These are phyloP conservation scores for Dimocarpus longan DNA, from an alignment of 345 rosid species.

Conservation along the genomic window DNA sequence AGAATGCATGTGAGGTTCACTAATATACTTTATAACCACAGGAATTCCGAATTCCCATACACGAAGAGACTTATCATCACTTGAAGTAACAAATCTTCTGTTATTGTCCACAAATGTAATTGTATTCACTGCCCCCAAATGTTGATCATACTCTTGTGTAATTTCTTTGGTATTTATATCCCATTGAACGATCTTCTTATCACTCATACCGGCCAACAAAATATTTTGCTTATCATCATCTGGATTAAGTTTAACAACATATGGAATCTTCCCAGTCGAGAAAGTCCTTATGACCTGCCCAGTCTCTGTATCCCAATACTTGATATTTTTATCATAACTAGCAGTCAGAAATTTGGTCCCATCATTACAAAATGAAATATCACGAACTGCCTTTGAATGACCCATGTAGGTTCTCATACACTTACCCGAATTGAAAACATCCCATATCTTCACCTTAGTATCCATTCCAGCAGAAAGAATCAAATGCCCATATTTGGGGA, in stretches of 20 bases:
- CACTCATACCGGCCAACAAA: conserved; percentile 97
- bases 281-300: conserved; percentile 94
- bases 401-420: conserved; percentile 99
- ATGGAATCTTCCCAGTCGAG: conserved; percentile 90
- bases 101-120: conserved; percentile 95
- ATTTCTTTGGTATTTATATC: conserved; percentile 89
- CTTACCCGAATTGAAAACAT: conserved; percentile 92
- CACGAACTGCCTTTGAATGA: conserved; percentile 90
- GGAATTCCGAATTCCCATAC: conserved; percentile 99
- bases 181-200: conserved; percentile 99
- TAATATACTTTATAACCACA: conserved; percentile 94
- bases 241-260: conserved; percentile 89
- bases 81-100: conserved; percentile 93
- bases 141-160: conserved; percentile 89
- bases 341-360: conserved; percentile 95
- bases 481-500: conserved; percentile 93
- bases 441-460: conserved; percentile 97
- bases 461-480: conserved; percentile 99
- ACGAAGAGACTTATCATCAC: conserved; percentile 97
- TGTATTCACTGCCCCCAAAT: conserved; percentile 90
- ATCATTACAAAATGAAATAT: conserved; percentile 89
- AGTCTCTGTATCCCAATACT: conserved; percentile 97
- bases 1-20: conserved; percentile 99
- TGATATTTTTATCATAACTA: conserved; percentile 92
- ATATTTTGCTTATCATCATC: conserved; percentile 95